Base-by-base conservation (phyloP, 352 stramenopile genomes). In the Globisporangium solare region DNA sequence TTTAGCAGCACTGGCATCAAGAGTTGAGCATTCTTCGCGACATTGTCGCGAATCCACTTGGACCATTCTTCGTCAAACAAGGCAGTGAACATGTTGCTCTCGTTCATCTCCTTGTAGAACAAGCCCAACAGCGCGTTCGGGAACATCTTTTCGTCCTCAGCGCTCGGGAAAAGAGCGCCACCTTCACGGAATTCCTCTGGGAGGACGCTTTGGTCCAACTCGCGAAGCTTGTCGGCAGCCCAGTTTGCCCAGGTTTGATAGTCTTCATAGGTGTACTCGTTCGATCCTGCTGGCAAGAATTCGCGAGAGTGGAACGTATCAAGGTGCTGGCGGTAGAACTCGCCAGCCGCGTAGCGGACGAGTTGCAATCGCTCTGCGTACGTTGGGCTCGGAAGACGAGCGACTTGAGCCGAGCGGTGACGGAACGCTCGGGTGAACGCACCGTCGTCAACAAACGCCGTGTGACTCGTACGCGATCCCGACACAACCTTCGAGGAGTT, bases 301-400 rank as follows among this genome's bases (percentile, higher is more conserved):
- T 92, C 66, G 2, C 73, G 70, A 43, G 80, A 87, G 60, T 90
- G 74, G 51, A 94, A 94, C 41, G 80, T 92, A 53, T 94, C 84
- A 18, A 89, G 67, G 53, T 92, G 83, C 70, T 89, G 68, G 22
- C 81, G 79, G 66, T 91, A 92, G 54, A 94, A 92, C 54, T 94
- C 78, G 12, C 84, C 84, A 35, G 80, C 79, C 8, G 54, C 77
- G 43, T 94, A 94, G 0, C 81, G 80, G 13, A 94, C 82, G 31
- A 92, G 70, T 52, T 94, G 84, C 51, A 94, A 64, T 0, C 75
- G 73, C 53, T 92, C 84, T 5, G 67, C 77, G 60, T 74, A 92
- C 5, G 77, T 76, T 10, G 84, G 66, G 51, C 80, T 91, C 14
- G 84, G 78, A 18, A 94, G 71, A 13, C 84, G 82, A 11, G 79